These are phyloP conservation scores for Penicillium argentinense DNA, from an alignment of 495 filamentous ascomycete species.

Conservation along the genomic window DNA sequence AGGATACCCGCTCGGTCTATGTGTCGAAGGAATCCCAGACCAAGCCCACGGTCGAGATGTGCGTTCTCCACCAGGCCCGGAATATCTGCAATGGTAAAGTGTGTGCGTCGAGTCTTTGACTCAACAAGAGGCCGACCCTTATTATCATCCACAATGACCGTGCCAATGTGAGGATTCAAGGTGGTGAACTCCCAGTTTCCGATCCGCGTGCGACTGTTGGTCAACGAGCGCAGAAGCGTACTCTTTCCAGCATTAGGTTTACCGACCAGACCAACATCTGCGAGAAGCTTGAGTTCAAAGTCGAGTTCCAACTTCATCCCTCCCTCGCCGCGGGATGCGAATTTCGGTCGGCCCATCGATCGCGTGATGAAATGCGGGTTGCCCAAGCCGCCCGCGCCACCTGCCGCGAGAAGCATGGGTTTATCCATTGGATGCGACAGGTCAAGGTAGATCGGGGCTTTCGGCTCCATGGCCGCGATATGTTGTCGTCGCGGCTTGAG, in stretches of 20 bases:
- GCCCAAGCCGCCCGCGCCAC: slow-evolving; percentile 84
- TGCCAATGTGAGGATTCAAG: slow-evolving; percentile 89
- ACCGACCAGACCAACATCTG: slow-evolving; percentile 91
- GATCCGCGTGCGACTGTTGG: slow-evolving; percentile 79
- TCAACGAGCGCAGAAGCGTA: slow-evolving; percentile 84
- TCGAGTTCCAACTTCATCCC: slow-evolving; percentile 77
- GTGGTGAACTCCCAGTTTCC: slow-evolving; percentile 98
- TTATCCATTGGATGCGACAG: slow-evolving; percentile 75
- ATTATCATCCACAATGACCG: slow-evolving; percentile 83
- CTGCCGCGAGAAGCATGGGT: slow-evolving; percentile 87
- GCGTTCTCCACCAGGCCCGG: slow-evolving; percentile 88
- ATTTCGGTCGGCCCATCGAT: slow-evolving; percentile 68
- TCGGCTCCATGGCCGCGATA: slow-evolving; percentile 61
- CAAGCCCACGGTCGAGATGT: slow-evolving; percentile 88
- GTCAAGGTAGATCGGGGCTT: slow-evolving; percentile 75
- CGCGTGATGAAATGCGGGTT: slow-evolving; percentile 89
- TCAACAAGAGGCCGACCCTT: slow-evolving; percentile 62
- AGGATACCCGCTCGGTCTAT: slow-evolving; percentile 90
- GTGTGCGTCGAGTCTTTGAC: slow-evolving; percentile 53
- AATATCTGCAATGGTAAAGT: slow-evolving; percentile 94
- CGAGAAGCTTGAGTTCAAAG: slow-evolving; percentile 90
- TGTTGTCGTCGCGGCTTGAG: slow-evolving; percentile 57
- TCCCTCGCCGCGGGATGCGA: slow-evolving; percentile 81
- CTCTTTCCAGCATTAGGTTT: slow-evolving; percentile 96
- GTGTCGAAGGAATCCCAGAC: slow-evolving; percentile 88